Evolutionary conservation across 2,329 filamentous ascomycete species (phyloP), one percentile per base, ranked within the genome.

Genomic region (Talaromyces sp.): DNA sequence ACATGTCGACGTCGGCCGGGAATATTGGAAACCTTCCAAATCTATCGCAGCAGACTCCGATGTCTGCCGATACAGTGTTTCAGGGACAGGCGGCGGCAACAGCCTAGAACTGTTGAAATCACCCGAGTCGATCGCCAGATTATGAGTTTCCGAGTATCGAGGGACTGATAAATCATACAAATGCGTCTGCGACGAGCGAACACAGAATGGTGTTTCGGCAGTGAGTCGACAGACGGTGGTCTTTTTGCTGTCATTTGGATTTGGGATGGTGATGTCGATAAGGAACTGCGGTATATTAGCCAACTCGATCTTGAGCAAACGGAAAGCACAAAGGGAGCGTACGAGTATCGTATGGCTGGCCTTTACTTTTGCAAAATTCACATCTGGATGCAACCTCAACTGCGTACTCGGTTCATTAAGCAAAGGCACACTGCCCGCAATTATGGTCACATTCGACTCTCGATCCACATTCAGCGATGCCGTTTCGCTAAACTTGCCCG

Each of bases 151-250:
- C 5, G 63, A 61, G 17, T 65, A 65, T 51, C 36, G 31, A 15
- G 64, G 64, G 10, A 65, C 64, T 25, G 60, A 63, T 34, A 51
- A 34, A 27, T 59, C 60, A 31, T 59, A 53, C 17, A 49, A 31
- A 11, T 61, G 64, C n/a, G 59, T 62, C 25, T 58, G 59, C 6
- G 64, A 54, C 2, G 64, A 63, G 7, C 64, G 59, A 6, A 65
- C 29, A 40, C 53, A 29, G 47, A 65, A 65, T 11, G 58, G 53
- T 4, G 59, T 59, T 59, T 65, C 64, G 15, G 58, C 64, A 10
- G 64, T 65, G 17, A 65, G 64, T n/a, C 64, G 64, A 54, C 64
- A 65, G 6, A 65, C 15, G 22, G 58, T 65, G 27, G 31, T 47
- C 5, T 51, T 65, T 11, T 36, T 19, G 22, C 4, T 29, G 4